Evolutionary conservation across 148 eudicot genomes (phyloP), one percentile per base, ranked within the genome.

Genomic region (Talinum fruticosum): DNA sequence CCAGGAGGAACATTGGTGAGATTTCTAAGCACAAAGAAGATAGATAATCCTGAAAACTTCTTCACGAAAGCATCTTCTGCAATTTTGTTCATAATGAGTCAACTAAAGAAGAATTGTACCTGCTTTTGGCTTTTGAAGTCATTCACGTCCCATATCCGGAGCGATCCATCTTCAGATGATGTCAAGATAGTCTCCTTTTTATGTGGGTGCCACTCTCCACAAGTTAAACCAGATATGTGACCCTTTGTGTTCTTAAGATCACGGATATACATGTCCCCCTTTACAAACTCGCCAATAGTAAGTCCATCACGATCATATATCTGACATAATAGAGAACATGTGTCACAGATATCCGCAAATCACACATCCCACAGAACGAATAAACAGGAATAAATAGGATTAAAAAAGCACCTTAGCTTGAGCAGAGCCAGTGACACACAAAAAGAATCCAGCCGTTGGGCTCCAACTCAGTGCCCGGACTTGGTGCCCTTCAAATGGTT

Each of bases 401-500:
- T 33, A 28, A 71, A 49, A 61, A 23, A 34, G 79, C 78, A 95
- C 99, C 99, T 95, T 95, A 44, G 99, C 99, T 87, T 89, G 93
- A 70, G 97, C 99, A 69, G 97, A 92, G 30, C 99, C 99, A 77
- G 93, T 95, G 67, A 93, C 94, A 68, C 99, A 95, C 82, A 95
- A 80, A 88, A 95, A 95, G 67, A 88, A 81, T 57, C 93, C 99
- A 47, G 99, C 82, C 1, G 94, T 88, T 51, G 99, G 99, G 76
- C 99, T 95, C 97, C 99, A 95, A 83, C 99, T 92, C 82, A 95
- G 73, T 36, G 86, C 83, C 77, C 99, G 97, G 76, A 95, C 91
- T 88, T 95, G 99, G 83, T 95, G 97, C 26, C 99, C 97, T 91
- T 95, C 99, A 75, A n/a, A 95, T 71, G 99, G 99, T 84, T 95